phyloP scores from a whole-genome alignment of 495 filamentous ascomycete species.

The Talaromyces liani region DNA sequence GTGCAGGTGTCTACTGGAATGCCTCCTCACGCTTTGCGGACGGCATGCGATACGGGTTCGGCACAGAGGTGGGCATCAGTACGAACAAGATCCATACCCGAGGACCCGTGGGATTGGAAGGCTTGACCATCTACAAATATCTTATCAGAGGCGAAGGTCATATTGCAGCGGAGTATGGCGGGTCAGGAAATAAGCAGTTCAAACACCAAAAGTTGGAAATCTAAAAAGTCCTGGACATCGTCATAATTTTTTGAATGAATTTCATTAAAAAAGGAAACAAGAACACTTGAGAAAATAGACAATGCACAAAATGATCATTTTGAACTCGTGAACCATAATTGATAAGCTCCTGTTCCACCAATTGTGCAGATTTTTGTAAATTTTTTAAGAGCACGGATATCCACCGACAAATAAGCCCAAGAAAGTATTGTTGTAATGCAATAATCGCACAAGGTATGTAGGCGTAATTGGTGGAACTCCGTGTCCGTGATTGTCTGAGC shows the following conservation, averaged over 20 bases:
- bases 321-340: constrained; percentile 4
- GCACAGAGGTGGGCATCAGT: constrained; percentile 95
- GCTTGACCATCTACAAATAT: constrained; percentile 96
- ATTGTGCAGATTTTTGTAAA: constrained; percentile 4
- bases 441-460: not conserved
- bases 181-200: constrained; percentile 53
- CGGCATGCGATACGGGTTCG: constrained; percentile 94
- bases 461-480: not conserved
- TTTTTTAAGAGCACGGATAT: not conserved
- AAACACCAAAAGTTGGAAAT: constrained; percentile 56
- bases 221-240: not conserved
- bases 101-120: constrained; percentile 89
- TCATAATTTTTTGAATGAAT: not conserved
- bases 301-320: constrained; percentile 8
- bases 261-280: constrained; percentile 2
- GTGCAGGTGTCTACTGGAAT: constrained; percentile 95
- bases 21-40: constrained; percentile 90
- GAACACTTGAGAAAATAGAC: constrained; percentile 6
- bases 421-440: not conserved
- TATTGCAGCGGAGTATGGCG: constrained; percentile 62
- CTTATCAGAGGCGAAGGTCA: constrained; percentile 76
- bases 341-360: not conserved
- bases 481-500: constrained; percentile 2
- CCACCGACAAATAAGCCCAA: not conserved
- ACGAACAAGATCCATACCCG: constrained; percentile 97